Evolutionary conservation across 371 early-diverging fungal species (phyloP).

Genomic region (Lichtheimia ornata): DNA sequence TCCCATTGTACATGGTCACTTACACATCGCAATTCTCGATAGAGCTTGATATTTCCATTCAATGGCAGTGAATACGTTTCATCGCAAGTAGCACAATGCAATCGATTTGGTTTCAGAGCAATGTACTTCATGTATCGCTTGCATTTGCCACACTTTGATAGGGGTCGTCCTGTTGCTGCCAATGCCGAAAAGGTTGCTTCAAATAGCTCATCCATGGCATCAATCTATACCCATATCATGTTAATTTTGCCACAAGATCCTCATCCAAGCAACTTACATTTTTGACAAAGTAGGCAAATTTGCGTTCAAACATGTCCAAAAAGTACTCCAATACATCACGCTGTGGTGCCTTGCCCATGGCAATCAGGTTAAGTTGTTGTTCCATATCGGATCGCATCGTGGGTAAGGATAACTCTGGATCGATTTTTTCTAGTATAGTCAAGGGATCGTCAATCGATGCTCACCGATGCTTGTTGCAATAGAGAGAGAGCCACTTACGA

Average conservation of each 20-base stretch:
- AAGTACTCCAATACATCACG: conserved; percentile 43
- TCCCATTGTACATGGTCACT: conserved; percentile 5
- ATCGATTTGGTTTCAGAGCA: conserved; percentile 46
- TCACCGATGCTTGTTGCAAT: neutral
- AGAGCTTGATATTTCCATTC: conserved; percentile 56
- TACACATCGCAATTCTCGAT: conserved; percentile 53
- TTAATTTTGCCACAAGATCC: neutral
- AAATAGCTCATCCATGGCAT: conserved; percentile 55
- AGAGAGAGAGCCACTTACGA: conserved; percentile 20
- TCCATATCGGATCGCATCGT: conserved; percentile 59
- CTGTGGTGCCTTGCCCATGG: conserved; percentile 43
- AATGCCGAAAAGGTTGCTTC: conserved; percentile 58
- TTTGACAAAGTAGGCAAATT: conserved; percentile 52
- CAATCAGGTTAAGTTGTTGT: conserved; percentile 51
- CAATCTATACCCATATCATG: conserved; percentile 27
- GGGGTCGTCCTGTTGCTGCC: conserved; percentile 45
- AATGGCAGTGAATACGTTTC: conserved; percentile 57
- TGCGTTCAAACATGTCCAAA: conserved; percentile 46
- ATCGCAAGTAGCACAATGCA: conserved; percentile 55
- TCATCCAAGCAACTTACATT: conserved; percentile 21
- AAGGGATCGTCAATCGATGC: neutral
- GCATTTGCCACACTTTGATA: conserved; percentile 62
- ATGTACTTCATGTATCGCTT: conserved; percentile 57
- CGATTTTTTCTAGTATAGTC: conserved; percentile 43
- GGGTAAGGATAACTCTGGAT: conserved; percentile 54